These are phyloP conservation scores for Pseudonitzschia delicatissima DNA, from an alignment of 108 stramenopile genomes.

Conservation along the genomic window DNA sequence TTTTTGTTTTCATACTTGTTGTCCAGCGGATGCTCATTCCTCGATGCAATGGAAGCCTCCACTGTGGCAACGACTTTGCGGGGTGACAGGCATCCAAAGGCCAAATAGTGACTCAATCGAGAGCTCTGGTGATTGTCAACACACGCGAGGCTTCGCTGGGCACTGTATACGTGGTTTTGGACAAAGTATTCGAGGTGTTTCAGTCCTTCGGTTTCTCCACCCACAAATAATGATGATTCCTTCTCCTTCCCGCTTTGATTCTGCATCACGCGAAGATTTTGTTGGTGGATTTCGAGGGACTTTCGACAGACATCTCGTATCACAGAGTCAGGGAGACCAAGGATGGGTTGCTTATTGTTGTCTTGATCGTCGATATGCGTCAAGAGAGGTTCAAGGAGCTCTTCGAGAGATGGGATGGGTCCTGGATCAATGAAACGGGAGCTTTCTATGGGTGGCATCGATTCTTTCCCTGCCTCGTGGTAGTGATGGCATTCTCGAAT, in stretches of 20 bases:
- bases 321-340: slow-evolving; percentile 10
- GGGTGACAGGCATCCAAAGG: slow-evolving; percentile 56
- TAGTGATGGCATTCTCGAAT: slow-evolving; percentile 26
- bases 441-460: background rate
- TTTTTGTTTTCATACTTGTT: background rate
- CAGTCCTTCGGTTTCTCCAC: slow-evolving; percentile 35
- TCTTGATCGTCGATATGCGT: background rate
- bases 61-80: slow-evolving; percentile 41
- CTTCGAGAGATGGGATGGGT: slow-evolving; percentile 41
- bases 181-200: slow-evolving; percentile 44
- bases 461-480: background rate
- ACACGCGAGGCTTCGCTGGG: slow-evolving; percentile 53
- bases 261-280: background rate
- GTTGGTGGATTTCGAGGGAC: background rate
- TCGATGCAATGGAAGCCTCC: background rate
- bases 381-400: slow-evolving; percentile 33
- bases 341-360: background rate
- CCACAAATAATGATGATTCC: background rate
- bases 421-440: slow-evolving; percentile 24
- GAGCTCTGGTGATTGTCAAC: slow-evolving; percentile 56
- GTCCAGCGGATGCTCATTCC: background rate
- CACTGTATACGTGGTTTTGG: slow-evolving; percentile 38
- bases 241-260: background rate
- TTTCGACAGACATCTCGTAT: slow-evolving; percentile 5
- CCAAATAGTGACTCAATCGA: slow-evolving; percentile 37